phyloP scores from a whole-genome alignment of 2,329 filamentous ascomycete species.

The Ceratocystiopsis sp. region DNA sequence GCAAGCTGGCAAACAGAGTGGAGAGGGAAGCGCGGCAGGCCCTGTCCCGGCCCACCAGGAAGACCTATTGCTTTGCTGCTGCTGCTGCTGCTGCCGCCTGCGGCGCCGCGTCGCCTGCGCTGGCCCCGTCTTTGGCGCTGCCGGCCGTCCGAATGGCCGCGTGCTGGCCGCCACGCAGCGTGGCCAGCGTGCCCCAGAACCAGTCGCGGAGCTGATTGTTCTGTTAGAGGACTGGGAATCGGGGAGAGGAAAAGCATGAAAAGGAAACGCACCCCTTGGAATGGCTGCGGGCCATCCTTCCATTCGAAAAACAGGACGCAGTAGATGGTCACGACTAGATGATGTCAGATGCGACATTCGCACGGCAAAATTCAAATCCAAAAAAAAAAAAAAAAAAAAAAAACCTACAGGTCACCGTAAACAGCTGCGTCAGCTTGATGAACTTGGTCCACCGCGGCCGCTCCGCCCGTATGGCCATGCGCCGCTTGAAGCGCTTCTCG shows the following conservation, averaged over 20 bases:
- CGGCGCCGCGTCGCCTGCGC: background rate
- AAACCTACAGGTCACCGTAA: slow-evolving; percentile 35
- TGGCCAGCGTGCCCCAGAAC: slow-evolving; percentile 11
- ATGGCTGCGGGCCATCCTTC: slow-evolving; percentile 27
- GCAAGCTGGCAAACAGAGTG: background rate
- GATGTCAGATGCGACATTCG: too few species aligned
- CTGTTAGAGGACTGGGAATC: background rate
- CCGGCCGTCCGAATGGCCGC: background rate
- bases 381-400: background rate
- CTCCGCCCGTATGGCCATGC: slow-evolving; percentile 42
- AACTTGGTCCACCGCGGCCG: slow-evolving; percentile 48
- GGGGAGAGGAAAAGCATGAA: background rate
- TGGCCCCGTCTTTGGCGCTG: background rate
- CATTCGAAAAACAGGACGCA: slow-evolving; percentile 46
- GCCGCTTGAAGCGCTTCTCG: slow-evolving; percentile 62
- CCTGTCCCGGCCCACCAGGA: too few species aligned
- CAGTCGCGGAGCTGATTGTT: slow-evolving; percentile 10
- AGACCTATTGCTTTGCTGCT: background rate
- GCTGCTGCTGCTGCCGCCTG: background rate
- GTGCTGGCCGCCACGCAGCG: slow-evolving; percentile 2
- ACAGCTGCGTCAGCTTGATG: slow-evolving; percentile 47
- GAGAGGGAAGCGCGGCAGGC: background rate
- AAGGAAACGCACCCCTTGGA: slow-evolving; percentile 18
- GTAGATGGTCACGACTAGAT: slow-evolving; percentile 34
- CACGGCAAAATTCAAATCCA: background rate